Evolutionary conservation across 257 asterid species (phyloP).

Genomic region (Nicotiana tomentosiformis): DNA sequence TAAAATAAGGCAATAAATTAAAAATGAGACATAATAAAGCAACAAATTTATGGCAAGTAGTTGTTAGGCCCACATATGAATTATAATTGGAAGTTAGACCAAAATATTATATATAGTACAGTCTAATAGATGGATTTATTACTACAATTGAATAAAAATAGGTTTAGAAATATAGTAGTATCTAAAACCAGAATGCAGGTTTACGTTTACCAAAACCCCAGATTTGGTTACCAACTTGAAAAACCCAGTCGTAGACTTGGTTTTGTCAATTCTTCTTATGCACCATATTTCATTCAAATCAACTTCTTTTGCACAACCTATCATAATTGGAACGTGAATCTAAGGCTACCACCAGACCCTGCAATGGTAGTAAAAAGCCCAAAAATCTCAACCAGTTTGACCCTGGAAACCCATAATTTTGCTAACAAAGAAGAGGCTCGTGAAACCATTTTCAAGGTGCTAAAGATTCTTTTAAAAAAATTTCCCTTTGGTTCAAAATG

Average conservation of each 20-base stretch:
- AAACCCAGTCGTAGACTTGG: neutral
- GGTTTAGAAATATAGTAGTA: neutral
- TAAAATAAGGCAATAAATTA: neutral
- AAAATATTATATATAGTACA: neutral
- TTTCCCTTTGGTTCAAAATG: neutral
- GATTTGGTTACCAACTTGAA: neutral
- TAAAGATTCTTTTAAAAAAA: neutral
- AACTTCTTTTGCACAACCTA: neutral
- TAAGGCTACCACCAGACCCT: neutral
- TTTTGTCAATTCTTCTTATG: neutral
- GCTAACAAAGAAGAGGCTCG: neutral
- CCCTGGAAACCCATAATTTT: neutral
- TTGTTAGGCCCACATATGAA: neutral
- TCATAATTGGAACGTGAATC: neutral
- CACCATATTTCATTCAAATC: neutral
- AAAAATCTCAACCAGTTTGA: neutral
- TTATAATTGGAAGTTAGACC: too few species aligned
- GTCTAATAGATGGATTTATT: neutral
- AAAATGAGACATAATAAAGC: neutral
- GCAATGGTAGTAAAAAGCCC: neutral
- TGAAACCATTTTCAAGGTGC: neutral
- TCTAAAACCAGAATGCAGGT: neutral
- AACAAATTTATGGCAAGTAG: neutral
- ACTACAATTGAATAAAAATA: too few species aligned
- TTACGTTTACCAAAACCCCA: neutral